Conservation (phyloP, 805 yeast genomes). For the Kluyveromyces siamensis region DNA sequence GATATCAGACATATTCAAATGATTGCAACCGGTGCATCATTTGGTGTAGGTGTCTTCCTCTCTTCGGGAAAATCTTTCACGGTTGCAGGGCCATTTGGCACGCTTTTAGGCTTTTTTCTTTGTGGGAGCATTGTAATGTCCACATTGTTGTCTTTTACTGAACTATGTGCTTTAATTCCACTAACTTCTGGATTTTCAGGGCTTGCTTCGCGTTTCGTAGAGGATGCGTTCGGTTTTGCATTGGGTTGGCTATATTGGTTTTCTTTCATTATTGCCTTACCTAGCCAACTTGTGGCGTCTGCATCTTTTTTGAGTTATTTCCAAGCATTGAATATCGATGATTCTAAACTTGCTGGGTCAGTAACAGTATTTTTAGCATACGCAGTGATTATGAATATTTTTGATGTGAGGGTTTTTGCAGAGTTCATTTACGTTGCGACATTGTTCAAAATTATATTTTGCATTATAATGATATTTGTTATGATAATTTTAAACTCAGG, state of each 20-base stretch:
- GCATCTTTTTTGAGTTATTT: conserved; percentile 57
- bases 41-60: conserved; percentile 56
- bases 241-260: conserved; percentile 58
- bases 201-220: conserved; percentile 53
- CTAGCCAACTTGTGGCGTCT: conserved; percentile 58
- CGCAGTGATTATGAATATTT: conserved; percentile 43
- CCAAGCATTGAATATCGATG: conserved; percentile 42
- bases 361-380: conserved; percentile 46
- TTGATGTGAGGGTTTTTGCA: conserved; percentile 66
- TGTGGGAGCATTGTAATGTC: conserved; percentile 60
- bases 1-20: conserved; percentile 49
- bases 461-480: conserved; percentile 46
- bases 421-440: conserved; percentile 63
- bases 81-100: conserved; percentile 47
- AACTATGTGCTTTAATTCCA: conserved; percentile 54
- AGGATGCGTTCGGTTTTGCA: conserved; percentile 59
- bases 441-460: conserved; percentile 44
- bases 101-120: conserved; percentile 48
- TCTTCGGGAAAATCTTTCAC: conserved; percentile 50
- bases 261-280: conserved; percentile 46
- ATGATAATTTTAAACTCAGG: conserved; percentile 57
- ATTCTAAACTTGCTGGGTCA: conserved; percentile 53
- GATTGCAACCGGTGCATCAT: conserved; percentile 59
- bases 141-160: conserved; percentile 56
- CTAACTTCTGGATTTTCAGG: conserved; percentile 56